These are phyloP conservation scores for Lactuca saligna DNA, from an alignment of 129 eudicot species.

Conservation along the genomic window DNA sequence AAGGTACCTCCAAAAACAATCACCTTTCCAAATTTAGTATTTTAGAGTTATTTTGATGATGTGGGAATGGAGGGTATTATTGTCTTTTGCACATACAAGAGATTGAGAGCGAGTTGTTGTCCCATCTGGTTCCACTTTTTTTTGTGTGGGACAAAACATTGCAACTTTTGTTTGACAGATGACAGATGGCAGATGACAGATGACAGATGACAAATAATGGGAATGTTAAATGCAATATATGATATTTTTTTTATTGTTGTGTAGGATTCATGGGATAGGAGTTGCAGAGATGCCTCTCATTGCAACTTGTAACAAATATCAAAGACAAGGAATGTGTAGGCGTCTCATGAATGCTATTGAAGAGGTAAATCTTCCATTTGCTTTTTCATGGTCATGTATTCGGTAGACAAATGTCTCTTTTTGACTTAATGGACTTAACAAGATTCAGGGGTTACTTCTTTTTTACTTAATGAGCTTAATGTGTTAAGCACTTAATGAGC, in stretches of 20 bases:
- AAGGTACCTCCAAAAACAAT: slow-evolving; percentile 51
- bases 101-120: too few relatives aligned
- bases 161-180: too few relatives aligned
- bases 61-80: too few relatives aligned
- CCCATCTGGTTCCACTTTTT: too few relatives aligned
- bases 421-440: too few relatives aligned
- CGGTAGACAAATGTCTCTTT: neutral
- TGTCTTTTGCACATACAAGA: too few relatives aligned
- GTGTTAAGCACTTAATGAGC: too few relatives aligned
- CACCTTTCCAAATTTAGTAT: neutral
- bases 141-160: too few relatives aligned
- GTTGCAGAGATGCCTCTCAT: slow-evolving; percentile 96
- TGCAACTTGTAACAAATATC: slow-evolving; percentile 86
- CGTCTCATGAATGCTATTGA: slow-evolving; percentile 73
- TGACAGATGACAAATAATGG: too few relatives aligned
- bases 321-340: slow-evolving; percentile 96
- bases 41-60: neutral
- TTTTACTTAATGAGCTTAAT: too few relatives aligned
- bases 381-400: neutral
- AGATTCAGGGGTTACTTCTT: too few relatives aligned
- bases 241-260: slow-evolving; percentile 12
- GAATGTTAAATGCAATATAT: neutral
- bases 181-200: too few relatives aligned
- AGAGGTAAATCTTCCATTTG: slow-evolving; percentile 50
- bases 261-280: slow-evolving; percentile 74